Evolutionary conservation across 2,329 filamentous ascomycete species (phyloP), one percentile per base, ranked within the genome.

Genomic region (Fusarium equiseti): DNA sequence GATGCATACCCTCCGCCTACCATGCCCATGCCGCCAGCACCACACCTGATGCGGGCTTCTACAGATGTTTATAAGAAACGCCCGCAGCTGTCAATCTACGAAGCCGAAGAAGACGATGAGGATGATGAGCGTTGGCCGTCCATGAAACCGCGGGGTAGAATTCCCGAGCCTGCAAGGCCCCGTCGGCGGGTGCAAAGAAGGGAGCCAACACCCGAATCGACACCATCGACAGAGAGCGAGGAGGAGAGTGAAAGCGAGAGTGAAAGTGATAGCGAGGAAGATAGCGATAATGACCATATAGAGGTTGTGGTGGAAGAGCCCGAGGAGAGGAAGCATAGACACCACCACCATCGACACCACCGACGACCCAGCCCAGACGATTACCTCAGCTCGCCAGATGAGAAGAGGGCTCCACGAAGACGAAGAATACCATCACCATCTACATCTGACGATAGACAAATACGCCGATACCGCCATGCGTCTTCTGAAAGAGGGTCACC

Each of bases 21-120:
- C 32, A 78, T 78, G 75, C 74, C 75, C 55, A 66, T 66, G 60
- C 75, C 75, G 63, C 74, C 72, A 50, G 65, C 75, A 60, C 75
- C 75, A 60, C 75, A 71, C 50, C 66, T 77, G 54, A 59, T 68
- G 40, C 75, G 75, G 63, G 67, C 77, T 56, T 70, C 77, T 29
- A 77, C 77, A 46, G 77, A 78, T 64, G 72, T 71, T 38, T 77
- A 79, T 66, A 69, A 77, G 64, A 73, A 77, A 49, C 77, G 75
- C 54, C 64, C 71, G 40, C 71, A 74, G 42, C 73, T 77, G 50
- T 61, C 75, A 43, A 68, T 77, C 10, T 75, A 77, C 24, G 70
- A 76, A 53, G 70, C 68, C 32, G 68, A 75, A n/a, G 74, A 78
- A 35, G 70, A 75, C 15, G 70, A 77, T 6, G 71, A 71, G 3